A percentile compares a stretch with the other conserved stretches of the same genome.
These are phyloP conservation scores for Hypoxylon sp. DNA, from an alignment of 2,329 filamentous ascomycete genomes.

Conservation along the genomic window DNA sequence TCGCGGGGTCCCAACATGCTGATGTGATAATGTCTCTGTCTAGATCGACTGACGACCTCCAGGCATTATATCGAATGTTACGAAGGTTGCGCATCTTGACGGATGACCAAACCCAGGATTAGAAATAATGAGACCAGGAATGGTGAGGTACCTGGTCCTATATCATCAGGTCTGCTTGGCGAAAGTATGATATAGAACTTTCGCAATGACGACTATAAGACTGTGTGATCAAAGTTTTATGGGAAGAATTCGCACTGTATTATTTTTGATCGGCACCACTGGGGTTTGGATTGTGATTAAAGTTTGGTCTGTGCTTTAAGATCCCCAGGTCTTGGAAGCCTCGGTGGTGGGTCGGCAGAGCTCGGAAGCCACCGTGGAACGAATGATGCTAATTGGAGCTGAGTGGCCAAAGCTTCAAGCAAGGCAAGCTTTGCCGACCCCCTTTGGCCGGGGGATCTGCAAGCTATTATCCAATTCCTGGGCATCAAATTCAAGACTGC, in stretches of 20 bases:
- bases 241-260: constrained; percentile 22
- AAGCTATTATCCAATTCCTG: constrained; percentile 22
- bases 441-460: constrained; percentile 24
- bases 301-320: constrained; percentile 19
- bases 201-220: constrained; percentile 26
- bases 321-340: constrained; percentile 3
- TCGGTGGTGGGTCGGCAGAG: constrained; percentile 23
- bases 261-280: no score
- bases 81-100: constrained; percentile 86
- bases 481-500: constrained; percentile 3
- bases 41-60: constrained; percentile 63
- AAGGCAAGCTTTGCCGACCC: constrained; percentile 29
- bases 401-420: constrained; percentile 34
- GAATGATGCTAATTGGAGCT: neutral
- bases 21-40: constrained; percentile 69
- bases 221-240: constrained; percentile 34
- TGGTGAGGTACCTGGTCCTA: neutral
- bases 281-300: constrained; percentile 8
- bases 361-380: constrained; percentile 16
- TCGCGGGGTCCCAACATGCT: constrained; percentile 84
- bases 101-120: constrained; percentile 3
- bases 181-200: constrained; percentile 22
- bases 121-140: constrained; percentile 8
- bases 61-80: constrained; percentile 75
- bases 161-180: neutral